These are phyloP conservation scores for Fraxinus paxiana DNA, from an alignment of 305 asterid species.

Conservation along the genomic window DNA sequence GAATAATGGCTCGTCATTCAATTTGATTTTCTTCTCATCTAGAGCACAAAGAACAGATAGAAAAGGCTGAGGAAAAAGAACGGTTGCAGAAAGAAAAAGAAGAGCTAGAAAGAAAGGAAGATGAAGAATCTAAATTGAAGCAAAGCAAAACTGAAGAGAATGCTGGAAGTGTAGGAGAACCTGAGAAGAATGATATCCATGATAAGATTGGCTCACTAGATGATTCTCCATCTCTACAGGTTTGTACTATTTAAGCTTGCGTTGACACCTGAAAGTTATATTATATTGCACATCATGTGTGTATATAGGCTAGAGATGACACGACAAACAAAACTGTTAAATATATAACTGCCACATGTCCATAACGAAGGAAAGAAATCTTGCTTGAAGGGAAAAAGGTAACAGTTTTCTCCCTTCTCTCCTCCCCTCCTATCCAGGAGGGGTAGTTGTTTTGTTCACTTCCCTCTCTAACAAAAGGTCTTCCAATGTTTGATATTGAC, in stretches of 20 bases:
- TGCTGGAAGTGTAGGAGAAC: constrained; percentile 21
- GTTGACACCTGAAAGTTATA: constrained; percentile 8
- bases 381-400: background rate
- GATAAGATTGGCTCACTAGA: constrained; percentile 42
- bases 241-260: constrained; percentile 20
- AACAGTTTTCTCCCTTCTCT: background rate
- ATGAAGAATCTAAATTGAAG: constrained; percentile 32
- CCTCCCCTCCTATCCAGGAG: background rate
- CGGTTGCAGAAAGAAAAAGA: constrained; percentile 13
- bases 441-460: background rate
- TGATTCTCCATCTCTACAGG: constrained; percentile 47
- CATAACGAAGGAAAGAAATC: background rate
- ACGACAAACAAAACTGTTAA: background rate
- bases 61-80: constrained; percentile 85
- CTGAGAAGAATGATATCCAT: constrained; percentile 35
- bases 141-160: constrained; percentile 27
- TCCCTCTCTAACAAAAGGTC: background rate
- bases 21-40: constrained; percentile 16
- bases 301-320: constrained; percentile 7
- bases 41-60: constrained; percentile 87
- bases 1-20: background rate
- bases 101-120: constrained; percentile 22
- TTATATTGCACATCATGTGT: constrained; percentile 10
- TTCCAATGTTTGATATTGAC: background rate
- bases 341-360: constrained; percentile 7